A percentile compares a stretch with the other conserved stretches of the same genome.
phyloP scores from a whole-genome alignment of 2,329 filamentous ascomycete species.

The Phaeosphaeria sp. region DNA sequence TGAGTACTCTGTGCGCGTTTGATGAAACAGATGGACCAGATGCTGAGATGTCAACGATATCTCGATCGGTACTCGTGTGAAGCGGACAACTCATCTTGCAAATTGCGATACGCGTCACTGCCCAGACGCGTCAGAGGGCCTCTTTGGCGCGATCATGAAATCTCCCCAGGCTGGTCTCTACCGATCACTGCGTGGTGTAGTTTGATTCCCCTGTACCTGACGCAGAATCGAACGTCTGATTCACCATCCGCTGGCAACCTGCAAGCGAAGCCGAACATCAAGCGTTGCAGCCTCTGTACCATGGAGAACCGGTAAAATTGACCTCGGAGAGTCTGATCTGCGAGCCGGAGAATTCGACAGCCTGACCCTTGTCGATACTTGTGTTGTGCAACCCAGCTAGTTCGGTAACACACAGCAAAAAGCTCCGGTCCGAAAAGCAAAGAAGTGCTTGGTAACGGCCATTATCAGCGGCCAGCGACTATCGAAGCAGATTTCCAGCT shows the following conservation, averaged over 20 bases:
- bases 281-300: not conserved
- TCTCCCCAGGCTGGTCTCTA: not conserved
- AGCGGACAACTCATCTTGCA: slow-evolving; percentile 1
- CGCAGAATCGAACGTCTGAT: not conserved
- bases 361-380: slow-evolving; percentile 23
- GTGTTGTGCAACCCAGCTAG: slow-evolving; percentile 28
- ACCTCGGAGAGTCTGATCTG: slow-evolving; percentile 24
- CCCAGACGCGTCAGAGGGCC: not conserved
- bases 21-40: slow-evolving; percentile 6
- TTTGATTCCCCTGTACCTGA: not conserved
- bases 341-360: slow-evolving; percentile 19
- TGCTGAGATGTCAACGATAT: slow-evolving; percentile 12
- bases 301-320: not conserved
- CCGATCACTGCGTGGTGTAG: not conserved
- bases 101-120: not conserved
- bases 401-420: slow-evolving; percentile 8
- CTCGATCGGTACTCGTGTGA: slow-evolving; percentile 14
- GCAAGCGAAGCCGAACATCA: not conserved
- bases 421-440: slow-evolving; percentile 19
- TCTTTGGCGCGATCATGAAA: not conserved
- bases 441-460: slow-evolving; percentile 5
- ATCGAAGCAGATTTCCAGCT: not conserved
- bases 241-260: not conserved
- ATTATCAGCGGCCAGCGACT: not conserved
- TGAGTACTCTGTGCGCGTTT: slow-evolving; percentile 3